Conservation (phyloP, 192 early-diverging fungal species). For the Coemansia sp. region DNA sequence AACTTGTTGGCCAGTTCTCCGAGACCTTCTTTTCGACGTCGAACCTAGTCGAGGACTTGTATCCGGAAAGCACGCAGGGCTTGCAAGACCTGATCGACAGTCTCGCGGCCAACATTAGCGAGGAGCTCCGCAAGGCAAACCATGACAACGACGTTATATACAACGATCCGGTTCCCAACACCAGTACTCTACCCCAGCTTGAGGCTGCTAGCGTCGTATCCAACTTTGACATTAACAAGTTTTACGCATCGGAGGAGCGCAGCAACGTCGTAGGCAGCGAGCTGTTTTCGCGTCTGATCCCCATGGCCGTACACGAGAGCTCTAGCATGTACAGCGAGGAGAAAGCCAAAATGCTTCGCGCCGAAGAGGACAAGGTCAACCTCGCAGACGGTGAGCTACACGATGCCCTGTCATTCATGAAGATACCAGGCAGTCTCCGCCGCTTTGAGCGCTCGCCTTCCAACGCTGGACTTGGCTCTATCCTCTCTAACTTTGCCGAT, state of each 20-base stretch:
- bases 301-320: slow-evolving; percentile 91
- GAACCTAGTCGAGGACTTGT: slow-evolving; percentile 61
- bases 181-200: slow-evolving; percentile 74
- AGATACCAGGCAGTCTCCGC: slow-evolving; percentile 73
- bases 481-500: slow-evolving; percentile 59
- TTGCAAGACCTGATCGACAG: slow-evolving; percentile 76
- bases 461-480: slow-evolving; percentile 16
- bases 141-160: slow-evolving; percentile 98
- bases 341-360: slow-evolving; percentile 88
- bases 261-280: slow-evolving; percentile 85
- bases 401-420: slow-evolving; percentile 83
- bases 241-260: slow-evolving; percentile 70
- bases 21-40: slow-evolving; percentile 65
- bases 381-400: slow-evolving; percentile 82
- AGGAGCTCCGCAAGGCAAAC: slow-evolving; percentile 67
- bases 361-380: slow-evolving; percentile 77
- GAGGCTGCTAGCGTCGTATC: slow-evolving; percentile 58
- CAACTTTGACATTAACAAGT: slow-evolving; percentile 82
- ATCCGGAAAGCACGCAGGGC: slow-evolving; percentile 67
- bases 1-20: slow-evolving; percentile 64
- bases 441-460: slow-evolving; percentile 71
- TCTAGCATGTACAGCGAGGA: slow-evolving; percentile 95
- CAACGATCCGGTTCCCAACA: slow-evolving; percentile 81
- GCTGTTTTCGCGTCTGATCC: slow-evolving; percentile 86
- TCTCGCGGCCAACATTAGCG: slow-evolving; percentile 64